Conservation (phyloP, 2,329 filamentous ascomycete genomes). For the Penicillium olsonii region DNA sequence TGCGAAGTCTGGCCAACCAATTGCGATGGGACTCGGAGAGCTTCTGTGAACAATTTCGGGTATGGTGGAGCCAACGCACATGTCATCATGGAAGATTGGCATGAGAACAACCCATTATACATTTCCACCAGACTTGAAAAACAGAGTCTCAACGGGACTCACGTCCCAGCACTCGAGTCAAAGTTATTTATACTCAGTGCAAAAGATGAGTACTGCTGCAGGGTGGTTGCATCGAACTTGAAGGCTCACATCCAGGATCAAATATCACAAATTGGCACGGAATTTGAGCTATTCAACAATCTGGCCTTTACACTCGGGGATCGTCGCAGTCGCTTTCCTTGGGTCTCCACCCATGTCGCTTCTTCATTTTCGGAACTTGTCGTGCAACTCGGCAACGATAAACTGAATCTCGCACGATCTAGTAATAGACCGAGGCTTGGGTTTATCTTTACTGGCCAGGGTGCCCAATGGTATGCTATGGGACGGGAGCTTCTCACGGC, state of each 20-base stretch:
- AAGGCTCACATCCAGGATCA: not conserved
- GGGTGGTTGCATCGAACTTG: not conserved
- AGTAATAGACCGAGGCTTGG: not conserved
- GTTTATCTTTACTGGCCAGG: conserved; percentile 3
- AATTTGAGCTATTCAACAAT: not conserved
- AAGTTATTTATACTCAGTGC: not conserved
- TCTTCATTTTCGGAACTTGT: not conserved
- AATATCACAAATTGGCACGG: not conserved
- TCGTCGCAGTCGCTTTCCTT: not conserved
- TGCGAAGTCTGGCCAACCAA: not conserved
- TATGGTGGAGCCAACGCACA: not conserved
- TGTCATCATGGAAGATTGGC: not conserved
- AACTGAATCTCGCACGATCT: not conserved
- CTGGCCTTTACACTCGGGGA: not conserved
- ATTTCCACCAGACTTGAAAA: not conserved
- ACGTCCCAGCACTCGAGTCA: not conserved
- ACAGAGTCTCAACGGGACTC: not conserved
- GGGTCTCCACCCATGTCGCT: not conserved
- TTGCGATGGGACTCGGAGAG: not conserved
- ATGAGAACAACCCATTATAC: not conserved
- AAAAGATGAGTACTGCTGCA: not conserved
- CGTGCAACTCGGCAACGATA: not conserved
- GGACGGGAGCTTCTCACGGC: not conserved
- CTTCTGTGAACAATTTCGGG: not conserved
- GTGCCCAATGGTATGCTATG: conserved; percentile 8